phyloP scores from a whole-genome alignment of 2,329 filamentous ascomycete genomes.

The Ceratocystis diversiconidia region DNA sequence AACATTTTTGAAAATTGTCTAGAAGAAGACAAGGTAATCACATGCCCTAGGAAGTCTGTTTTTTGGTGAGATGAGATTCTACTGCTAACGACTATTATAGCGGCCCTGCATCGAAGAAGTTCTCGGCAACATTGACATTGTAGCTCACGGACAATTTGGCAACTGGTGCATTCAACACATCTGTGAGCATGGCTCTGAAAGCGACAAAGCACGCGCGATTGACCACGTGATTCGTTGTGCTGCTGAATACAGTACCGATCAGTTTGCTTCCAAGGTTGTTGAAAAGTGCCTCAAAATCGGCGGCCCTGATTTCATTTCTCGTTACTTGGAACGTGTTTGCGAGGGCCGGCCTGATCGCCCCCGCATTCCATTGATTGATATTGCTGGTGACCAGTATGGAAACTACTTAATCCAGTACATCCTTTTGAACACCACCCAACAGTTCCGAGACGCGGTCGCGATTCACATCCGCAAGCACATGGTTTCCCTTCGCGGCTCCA shows the following conservation, averaged over 20 bases:
- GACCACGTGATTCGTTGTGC: slow-evolving; percentile 91
- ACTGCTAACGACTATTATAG: slow-evolving; percentile 32
- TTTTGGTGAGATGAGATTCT: neutral
- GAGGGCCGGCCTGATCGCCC: slow-evolving; percentile 81
- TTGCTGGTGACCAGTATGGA: slow-evolving; percentile 95
- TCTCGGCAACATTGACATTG: slow-evolving; percentile 83
- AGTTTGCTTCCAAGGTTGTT: slow-evolving; percentile 97
- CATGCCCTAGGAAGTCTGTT: neutral
- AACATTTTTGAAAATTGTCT: slow-evolving; percentile 99
- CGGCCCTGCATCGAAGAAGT: slow-evolving; percentile 96
- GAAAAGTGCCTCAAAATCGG: slow-evolving; percentile 99
- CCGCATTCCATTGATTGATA: slow-evolving; percentile 93
- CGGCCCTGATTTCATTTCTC: slow-evolving; percentile 73
- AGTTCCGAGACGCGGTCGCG: slow-evolving; percentile 86
- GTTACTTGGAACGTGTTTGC: slow-evolving; percentile 87
- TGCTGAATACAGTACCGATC: slow-evolving; percentile 95
- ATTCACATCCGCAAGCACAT: slow-evolving; percentile 97
- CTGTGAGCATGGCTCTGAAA: slow-evolving; percentile 85
- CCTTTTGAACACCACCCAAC: slow-evolving; percentile 68
- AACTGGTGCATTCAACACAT: slow-evolving; percentile 99
- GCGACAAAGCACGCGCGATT: slow-evolving; percentile 82
- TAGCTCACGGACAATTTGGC: slow-evolving; percentile 93
- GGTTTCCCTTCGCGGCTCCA: slow-evolving; percentile 95
- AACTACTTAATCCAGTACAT: slow-evolving; percentile 99
- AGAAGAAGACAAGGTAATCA: slow-evolving; percentile 83